These are phyloP conservation scores for Penicillium sumatraense DNA, from an alignment of 2,329 filamentous ascomycete genomes.

Conservation along the genomic window DNA sequence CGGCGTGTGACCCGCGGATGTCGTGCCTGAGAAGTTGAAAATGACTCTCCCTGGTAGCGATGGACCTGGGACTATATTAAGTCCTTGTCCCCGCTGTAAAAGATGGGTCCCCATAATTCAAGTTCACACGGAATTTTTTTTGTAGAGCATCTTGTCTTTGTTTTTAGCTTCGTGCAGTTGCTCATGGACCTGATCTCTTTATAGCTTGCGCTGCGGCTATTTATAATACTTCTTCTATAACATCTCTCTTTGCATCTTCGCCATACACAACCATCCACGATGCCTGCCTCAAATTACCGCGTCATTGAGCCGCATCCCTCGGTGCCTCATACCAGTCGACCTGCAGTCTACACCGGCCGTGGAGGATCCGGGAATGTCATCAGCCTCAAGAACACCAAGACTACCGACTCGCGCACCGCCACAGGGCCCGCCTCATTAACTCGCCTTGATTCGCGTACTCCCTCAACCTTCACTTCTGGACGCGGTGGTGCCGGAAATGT, in stretches of 20 bases:
- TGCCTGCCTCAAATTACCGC: constrained; percentile 52
- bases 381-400: constrained; percentile 56
- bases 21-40: constrained; percentile 23
- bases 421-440: constrained; percentile 55
- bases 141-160: constrained; percentile 9
- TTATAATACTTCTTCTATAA: neutral
- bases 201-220: constrained; percentile 19
- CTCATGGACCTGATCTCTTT: constrained; percentile 15
- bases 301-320: constrained; percentile 67
- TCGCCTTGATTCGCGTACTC: constrained; percentile 51
- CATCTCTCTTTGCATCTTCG: neutral
- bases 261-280: constrained; percentile 25
- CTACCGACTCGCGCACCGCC: constrained; percentile 52
- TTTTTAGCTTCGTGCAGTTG: neutral
- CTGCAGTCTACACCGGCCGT: constrained; percentile 57
- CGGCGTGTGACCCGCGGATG: constrained; percentile 28
- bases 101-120: constrained; percentile 12
- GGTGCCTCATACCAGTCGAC: constrained; percentile 53
- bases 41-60: constrained; percentile 16
- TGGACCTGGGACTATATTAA: constrained; percentile 21
- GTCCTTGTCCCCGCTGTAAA: constrained; percentile 16
- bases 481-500: constrained; percentile 63
- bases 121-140: neutral
- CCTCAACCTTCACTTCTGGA: constrained; percentile 50
- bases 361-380: constrained; percentile 65